These are phyloP conservation scores for Naganishia sp. DNA, from an alignment of 1,284 basidiomycete genomes.

Conservation along the genomic window DNA sequence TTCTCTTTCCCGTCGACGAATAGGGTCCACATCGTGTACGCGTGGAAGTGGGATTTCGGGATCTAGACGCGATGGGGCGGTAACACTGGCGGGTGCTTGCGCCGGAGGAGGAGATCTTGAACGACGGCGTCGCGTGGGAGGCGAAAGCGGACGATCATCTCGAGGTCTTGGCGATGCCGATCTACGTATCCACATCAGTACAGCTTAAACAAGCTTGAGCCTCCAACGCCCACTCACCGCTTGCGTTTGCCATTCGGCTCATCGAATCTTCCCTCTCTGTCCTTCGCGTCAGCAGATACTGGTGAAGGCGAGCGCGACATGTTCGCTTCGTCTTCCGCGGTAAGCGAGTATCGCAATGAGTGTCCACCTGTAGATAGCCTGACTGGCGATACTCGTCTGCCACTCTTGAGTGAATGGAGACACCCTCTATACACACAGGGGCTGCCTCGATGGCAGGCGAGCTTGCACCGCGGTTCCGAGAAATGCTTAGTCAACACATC, in stretches of 20 bases:
- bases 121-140: constrained; percentile 48
- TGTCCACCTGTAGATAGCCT: too few species aligned
- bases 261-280: constrained; percentile 33
- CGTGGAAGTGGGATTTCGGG: constrained; percentile 58
- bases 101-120: constrained; percentile 41
- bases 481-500: too few species aligned
- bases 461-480: too few species aligned
- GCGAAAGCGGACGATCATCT: constrained; percentile 47
- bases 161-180: constrained; percentile 44
- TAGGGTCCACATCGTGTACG: constrained; percentile 74
- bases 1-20: constrained; percentile 72
- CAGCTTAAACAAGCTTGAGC: background rate
- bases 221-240: constrained; percentile 40
- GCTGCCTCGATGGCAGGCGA: background rate
- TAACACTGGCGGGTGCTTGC: constrained; percentile 16
- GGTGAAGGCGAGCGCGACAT: constrained; percentile 32
- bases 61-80: constrained; percentile 27
- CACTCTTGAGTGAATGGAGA: too few species aligned
- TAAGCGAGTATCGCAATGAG: too few species aligned
- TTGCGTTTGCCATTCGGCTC: constrained; percentile 46
- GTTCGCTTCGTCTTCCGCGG: background rate
- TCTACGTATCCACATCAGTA: constrained; percentile 35
- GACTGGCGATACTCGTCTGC: too few species aligned
- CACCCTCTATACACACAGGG: too few species aligned
- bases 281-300: constrained; percentile 21